Base-by-base conservation (phyloP, 2,329 filamentous ascomycete genomes). In the Fusarium sp. region DNA sequence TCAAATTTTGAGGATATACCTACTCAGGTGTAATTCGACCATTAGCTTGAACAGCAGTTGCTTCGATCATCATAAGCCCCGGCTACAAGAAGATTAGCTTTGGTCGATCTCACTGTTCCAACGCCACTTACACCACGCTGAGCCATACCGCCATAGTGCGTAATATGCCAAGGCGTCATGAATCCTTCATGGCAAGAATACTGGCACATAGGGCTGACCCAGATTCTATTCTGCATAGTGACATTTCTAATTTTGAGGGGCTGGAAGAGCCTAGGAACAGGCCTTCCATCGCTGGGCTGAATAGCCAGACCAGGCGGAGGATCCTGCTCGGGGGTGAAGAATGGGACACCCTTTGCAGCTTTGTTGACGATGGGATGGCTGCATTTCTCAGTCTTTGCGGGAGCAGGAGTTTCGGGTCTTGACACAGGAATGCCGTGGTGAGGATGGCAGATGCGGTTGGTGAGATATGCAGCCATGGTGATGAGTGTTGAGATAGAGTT, bases 121-220 rank as follows among this genome's bases (percentile, higher is more conserved):
- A 20, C n/a, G 70, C 75, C 45, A 80, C 79, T 75, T 75, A 81
- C 90, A 1, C 93, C 93, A 6, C 92, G 90, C 75, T 90, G 87
- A 33, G 91, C 85, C 73, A 95, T 94, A 26, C 92, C 91, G 24
- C 93, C 93, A 36, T 94, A 85, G 75, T 95, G 93, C 5, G 92
- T 89, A 41, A 92, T 81, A 79, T 95, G 93, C 92, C 92, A 95
- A 68, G 88, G 83, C 0, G 90, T 93, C 72, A 89, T 87, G 79
- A 93, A 91, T 15, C 93, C 84, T 44, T 85, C 81, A 35, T 82
- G 75, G 5, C 84, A 81, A 10, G 81, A 84, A 72, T 86, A 86
- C 73, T 87, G 85, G 69, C 86, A 87, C 78, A 88, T 82, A 3
- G 86, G 86, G 35, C 84, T 82, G 26, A 86, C 74, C 73, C 84